Conservation (phyloP, 768 basidiomycete species). For the Pleurotus tuber-regium region DNA sequence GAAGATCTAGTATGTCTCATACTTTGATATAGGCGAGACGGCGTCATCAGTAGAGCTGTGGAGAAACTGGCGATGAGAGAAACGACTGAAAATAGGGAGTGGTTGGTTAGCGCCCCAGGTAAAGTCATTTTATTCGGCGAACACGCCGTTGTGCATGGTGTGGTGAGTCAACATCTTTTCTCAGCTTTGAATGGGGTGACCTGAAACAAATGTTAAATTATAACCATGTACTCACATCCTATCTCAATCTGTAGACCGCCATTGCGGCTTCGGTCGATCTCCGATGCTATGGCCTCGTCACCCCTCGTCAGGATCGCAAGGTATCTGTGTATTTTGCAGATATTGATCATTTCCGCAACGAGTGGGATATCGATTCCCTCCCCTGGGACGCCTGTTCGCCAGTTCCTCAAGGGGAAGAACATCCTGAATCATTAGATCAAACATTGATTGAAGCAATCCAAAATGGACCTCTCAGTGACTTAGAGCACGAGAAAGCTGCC, state of each 20-base stretch:
- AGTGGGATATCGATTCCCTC: slow-evolving; percentile 76
- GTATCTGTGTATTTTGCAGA: slow-evolving; percentile 78
- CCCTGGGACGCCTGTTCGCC: slow-evolving; percentile 78
- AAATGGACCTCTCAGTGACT: slow-evolving; percentile 33
- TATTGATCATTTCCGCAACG: slow-evolving; percentile 69
- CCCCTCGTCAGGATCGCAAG: slow-evolving; percentile 70
- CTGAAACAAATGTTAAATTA: slow-evolving; percentile 9
- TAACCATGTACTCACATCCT: slow-evolving; percentile 7
- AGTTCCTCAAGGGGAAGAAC: slow-evolving; percentile 46
- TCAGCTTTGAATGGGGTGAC: too few species aligned
- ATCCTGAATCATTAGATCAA: slow-evolving; percentile 69
- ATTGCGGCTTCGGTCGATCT: slow-evolving; percentile 94
- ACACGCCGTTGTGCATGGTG: slow-evolving; percentile 97
- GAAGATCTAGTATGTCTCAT: background rate
- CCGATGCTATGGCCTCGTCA: slow-evolving; percentile 86
- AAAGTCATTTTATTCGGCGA: slow-evolving; percentile 99
- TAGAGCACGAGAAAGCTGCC: slow-evolving; percentile 37
- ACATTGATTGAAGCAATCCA: slow-evolving; percentile 72
- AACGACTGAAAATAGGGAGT: slow-evolving; percentile 46
- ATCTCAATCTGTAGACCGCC: slow-evolving; percentile 61
- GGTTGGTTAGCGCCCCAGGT: slow-evolving; percentile 93
- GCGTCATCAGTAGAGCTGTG: slow-evolving; percentile 55
- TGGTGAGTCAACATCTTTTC: slow-evolving; percentile 53
- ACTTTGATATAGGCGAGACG: background rate
- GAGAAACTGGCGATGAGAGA: slow-evolving; percentile 51